Conservation (phyloP, 495 filamentous ascomycete genomes). For the Lepidopterella palustris region DNA sequence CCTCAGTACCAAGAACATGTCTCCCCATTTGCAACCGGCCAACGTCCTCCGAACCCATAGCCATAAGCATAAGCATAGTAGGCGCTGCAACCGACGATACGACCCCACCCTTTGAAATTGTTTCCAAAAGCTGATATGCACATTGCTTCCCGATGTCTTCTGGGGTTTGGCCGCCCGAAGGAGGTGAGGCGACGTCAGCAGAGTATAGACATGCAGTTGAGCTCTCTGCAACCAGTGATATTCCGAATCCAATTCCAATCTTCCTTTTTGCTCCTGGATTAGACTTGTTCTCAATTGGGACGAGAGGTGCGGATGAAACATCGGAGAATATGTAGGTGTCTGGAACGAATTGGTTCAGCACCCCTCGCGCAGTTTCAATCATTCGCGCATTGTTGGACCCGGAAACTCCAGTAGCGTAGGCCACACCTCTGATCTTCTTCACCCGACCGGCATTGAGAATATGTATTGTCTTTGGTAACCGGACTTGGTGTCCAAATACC, state of each 20-base stretch:
- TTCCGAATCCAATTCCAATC: conserved; percentile 78
- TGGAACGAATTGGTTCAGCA: conserved; percentile 75
- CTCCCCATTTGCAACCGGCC: conserved; percentile 60
- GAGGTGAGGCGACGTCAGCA: conserved; percentile 77
- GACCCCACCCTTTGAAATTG: conserved; percentile 74
- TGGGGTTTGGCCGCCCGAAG: conserved; percentile 70
- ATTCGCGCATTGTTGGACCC: conserved; percentile 89
- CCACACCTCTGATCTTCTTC: conserved; percentile 84
- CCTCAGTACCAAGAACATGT: conserved; percentile 72
- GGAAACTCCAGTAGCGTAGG: conserved; percentile 82
- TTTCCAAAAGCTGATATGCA: conserved; percentile 82
- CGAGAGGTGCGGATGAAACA: conserved; percentile 63
- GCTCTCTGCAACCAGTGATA: conserved; percentile 86
- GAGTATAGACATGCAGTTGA: conserved; percentile 78
- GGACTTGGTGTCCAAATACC: conserved; percentile 82
- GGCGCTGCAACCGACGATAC: conserved; percentile 60
- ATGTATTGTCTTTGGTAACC: conserved; percentile 90
- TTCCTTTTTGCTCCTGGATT: conserved; percentile 58
- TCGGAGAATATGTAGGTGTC: conserved; percentile 85
- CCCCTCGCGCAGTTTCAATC: conserved; percentile 82
- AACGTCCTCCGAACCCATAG: conserved; percentile 80
- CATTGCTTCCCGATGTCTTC: conserved; percentile 86
- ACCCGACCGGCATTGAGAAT: conserved; percentile 77
- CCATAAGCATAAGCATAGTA: conserved; percentile 82
- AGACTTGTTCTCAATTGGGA: conserved; percentile 55